Conservation (phyloP, 1,284 basidiomycete genomes). For the Trametes polyzona region DNA sequence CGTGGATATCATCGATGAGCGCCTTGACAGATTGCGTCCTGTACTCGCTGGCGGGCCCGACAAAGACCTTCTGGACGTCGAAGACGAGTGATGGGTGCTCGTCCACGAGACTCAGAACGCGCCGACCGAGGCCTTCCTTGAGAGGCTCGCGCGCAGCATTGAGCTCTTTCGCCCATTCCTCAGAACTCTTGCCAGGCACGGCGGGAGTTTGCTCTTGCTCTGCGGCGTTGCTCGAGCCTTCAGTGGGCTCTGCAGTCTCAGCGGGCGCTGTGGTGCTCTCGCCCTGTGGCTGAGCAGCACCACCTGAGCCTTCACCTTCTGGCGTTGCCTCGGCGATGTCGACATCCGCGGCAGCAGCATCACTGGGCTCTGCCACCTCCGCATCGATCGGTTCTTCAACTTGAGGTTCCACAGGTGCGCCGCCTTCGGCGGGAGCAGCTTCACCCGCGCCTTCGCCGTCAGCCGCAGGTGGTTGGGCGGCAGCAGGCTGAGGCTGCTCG, state of each 20-base stretch:
- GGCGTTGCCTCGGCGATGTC: not conserved
- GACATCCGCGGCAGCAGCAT: not conserved
- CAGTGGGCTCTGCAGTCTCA: slow-evolving; percentile 1
- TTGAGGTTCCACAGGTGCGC: not conserved
- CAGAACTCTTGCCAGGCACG: slow-evolving; percentile 49
- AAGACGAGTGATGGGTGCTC: slow-evolving; percentile 88
- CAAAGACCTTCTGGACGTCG: slow-evolving; percentile 84
- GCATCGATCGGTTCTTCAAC: not conserved
- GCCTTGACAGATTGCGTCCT: slow-evolving; percentile 65
- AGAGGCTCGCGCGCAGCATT: slow-evolving; percentile 70
- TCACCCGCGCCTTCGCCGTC: slow-evolving; percentile 16
- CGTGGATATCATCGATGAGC: slow-evolving; percentile 74
- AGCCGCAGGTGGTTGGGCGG: slow-evolving; percentile 31
- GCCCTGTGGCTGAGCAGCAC: not conserved
- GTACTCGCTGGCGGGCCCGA: slow-evolving; percentile 61
- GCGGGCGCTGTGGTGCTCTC: not conserved
- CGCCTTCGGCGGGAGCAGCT: slow-evolving; percentile 23
- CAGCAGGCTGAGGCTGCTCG: slow-evolving; percentile 34
- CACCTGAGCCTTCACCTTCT: not conserved
- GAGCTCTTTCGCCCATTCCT: slow-evolving; percentile 68
- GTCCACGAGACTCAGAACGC: slow-evolving; percentile 83
- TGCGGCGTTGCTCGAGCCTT: not conserved
- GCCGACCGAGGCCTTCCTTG: slow-evolving; percentile 65
- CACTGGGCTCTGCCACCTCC: not conserved
- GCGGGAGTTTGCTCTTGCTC: slow-evolving; percentile 27